A percentile compares a stretch with the other conserved stretches of the same genome.
Evolutionary conservation across 2,329 filamentous ascomycete genomes (phyloP).

Genomic region (Nectriaceae sp.): DNA sequence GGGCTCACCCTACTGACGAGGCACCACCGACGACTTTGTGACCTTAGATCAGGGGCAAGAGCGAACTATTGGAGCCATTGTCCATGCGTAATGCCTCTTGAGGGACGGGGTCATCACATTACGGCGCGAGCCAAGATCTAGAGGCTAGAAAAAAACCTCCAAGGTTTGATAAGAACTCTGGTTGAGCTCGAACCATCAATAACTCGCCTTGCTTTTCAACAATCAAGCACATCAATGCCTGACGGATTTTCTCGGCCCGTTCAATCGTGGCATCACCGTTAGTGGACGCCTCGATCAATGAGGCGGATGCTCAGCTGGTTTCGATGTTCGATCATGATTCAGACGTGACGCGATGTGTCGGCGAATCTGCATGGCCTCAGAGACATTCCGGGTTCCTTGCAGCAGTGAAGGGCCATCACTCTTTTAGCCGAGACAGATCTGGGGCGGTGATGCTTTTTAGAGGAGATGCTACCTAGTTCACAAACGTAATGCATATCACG

Average conservation of each 20-base stretch:
- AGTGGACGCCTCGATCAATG: background rate
- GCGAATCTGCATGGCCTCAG: constrained; percentile 4
- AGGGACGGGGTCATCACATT: no score
- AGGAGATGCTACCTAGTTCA: background rate
- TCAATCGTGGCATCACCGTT: background rate
- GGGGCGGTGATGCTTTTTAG: background rate
- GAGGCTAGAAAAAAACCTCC: no score
- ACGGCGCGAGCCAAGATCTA: no score
- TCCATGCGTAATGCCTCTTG: no score
- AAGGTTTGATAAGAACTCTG: no score
- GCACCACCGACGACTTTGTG: no score
- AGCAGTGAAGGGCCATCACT: background rate
- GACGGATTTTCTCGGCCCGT: background rate
- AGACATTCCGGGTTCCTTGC: background rate
- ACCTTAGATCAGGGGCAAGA: no score
- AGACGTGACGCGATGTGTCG: background rate
- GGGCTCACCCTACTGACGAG: no score
- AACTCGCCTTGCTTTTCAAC: no score
- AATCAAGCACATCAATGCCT: no score
- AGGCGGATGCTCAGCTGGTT: background rate
- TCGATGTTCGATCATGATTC: constrained; percentile 1
- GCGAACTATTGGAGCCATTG: no score
- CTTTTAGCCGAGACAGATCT: background rate
- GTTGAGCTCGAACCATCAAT: no score
- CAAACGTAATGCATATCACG: background rate